Percentiles rank a stretch among this genome's conserved stretches.
Evolutionary conservation across 164 flowering plant species (phyloP).

Genomic region (Amborella trichopoda): DNA sequence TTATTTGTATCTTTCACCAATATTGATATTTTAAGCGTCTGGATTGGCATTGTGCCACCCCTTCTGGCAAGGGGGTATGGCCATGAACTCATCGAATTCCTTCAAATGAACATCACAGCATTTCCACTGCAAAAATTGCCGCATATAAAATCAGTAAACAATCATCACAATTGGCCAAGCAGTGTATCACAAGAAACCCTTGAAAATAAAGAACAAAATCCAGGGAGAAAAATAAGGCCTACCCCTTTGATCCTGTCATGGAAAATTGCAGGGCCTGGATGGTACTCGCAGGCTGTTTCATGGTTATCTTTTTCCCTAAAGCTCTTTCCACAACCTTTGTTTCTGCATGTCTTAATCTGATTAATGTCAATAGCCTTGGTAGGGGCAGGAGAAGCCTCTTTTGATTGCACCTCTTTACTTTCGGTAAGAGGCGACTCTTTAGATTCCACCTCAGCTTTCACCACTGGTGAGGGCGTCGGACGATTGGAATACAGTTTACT

Average conservation of each 20-base stretch:
- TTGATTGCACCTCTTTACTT: too few relatives aligned
- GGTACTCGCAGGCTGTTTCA: conserved; percentile 73
- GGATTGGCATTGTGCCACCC: conserved; percentile 95
- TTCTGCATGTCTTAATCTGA: conserved; percentile 61
- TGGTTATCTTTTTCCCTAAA: conserved; percentile 89
- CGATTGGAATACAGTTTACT: too few relatives aligned
- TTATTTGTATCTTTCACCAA: too few relatives aligned
- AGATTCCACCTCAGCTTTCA: too few relatives aligned
- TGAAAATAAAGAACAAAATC: neutral
- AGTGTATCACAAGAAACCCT: neutral
- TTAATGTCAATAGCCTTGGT: conserved; percentile 58
- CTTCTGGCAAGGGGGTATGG: conserved; percentile 76
- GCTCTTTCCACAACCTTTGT: conserved; percentile 81
- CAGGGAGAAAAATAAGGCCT: conserved; percentile 5
- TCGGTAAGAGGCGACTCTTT: too few relatives aligned
- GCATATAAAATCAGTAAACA: neutral
- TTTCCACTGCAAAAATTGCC: conserved; percentile 65
- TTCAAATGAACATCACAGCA: conserved; percentile 84
- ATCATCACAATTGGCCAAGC: neutral
- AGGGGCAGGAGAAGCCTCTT: conserved; percentile 18
- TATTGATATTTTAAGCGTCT: too few relatives aligned
- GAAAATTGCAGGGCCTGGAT: conserved; percentile 93
- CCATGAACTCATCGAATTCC: conserved; percentile 94
- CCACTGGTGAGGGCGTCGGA: too few relatives aligned
- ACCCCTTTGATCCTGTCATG: conserved; percentile 91